Percentiles rank a stretch among this genome's conserved stretches.
These are phyloP conservation scores for Eucalyptus decipiens DNA, from an alignment of 345 rosid species.

Conservation along the genomic window DNA sequence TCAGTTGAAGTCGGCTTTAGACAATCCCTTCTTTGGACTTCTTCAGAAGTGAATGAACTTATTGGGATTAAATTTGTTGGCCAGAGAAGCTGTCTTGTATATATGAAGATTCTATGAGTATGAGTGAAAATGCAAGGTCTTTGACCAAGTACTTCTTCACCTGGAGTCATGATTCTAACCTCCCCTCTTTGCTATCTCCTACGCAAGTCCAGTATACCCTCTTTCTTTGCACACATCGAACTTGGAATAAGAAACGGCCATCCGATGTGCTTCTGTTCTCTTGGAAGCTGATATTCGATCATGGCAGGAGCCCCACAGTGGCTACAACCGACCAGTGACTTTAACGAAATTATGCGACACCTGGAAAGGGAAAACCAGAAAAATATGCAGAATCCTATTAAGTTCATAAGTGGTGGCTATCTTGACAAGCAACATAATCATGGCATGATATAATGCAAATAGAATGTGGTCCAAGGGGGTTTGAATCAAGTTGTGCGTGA, in stretches of 20 bases:
- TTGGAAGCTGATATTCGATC: not conserved
- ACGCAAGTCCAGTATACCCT: not conserved
- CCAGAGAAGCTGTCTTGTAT: not conserved
- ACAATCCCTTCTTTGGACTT: constrained; percentile 75
- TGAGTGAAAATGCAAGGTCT: not conserved
- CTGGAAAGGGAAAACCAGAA: not conserved
- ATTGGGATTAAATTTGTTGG: not conserved
- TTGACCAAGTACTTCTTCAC: not conserved
- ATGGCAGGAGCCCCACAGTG: not conserved
- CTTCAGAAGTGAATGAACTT: not conserved
- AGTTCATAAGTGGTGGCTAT: not conserved
- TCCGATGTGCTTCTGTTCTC: not conserved
- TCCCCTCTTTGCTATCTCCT: not conserved
- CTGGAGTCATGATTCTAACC: too few species aligned
- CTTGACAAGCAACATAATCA: not conserved
- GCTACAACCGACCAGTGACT: not conserved
- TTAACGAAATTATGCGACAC: not conserved
- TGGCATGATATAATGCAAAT: not conserved
- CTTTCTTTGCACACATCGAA: not conserved
- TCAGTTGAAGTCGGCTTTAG: constrained; percentile 40
- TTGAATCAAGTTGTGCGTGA: not conserved
- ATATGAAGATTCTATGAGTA: not conserved
- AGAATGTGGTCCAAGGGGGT: not conserved
- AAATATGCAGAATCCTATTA: not conserved
- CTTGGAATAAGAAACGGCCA: not conserved